These are phyloP conservation scores for Botrytis fabae DNA, from an alignment of 2,329 filamentous ascomycete genomes.

Conservation along the genomic window DNA sequence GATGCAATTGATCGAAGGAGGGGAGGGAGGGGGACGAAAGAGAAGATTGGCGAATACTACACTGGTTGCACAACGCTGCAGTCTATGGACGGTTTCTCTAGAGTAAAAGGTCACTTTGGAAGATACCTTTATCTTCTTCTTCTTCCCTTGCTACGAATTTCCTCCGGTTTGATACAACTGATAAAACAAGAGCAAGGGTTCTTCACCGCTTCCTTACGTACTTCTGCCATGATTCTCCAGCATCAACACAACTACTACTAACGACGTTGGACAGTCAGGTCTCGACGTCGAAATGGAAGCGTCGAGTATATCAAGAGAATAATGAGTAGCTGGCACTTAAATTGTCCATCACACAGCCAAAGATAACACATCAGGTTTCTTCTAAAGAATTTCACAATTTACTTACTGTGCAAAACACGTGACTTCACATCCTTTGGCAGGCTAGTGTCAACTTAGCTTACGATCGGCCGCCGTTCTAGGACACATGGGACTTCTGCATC, in stretches of 20 bases:
- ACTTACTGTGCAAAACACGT: not conserved
- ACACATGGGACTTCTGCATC: slow-evolving; percentile 18
- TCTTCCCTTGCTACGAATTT: not conserved
- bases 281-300: not conserved
- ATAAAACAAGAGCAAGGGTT: not conserved
- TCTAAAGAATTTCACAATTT: too few relatives aligned
- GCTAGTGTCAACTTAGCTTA: slow-evolving; percentile 7
- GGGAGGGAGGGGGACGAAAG: not conserved
- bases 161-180: not conserved
- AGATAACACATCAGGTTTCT: not conserved
- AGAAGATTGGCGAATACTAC: slow-evolving; percentile 7
- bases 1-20: not conserved
- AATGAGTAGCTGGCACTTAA: too few relatives aligned
- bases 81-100: not conserved
- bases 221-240: not conserved
- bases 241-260: not conserved
- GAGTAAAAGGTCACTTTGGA: not conserved
- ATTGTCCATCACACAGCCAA: not conserved
- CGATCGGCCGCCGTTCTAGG: slow-evolving; percentile 17
- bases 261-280: not conserved
- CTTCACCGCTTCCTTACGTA: slow-evolving; percentile 11
- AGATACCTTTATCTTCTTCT: not conserved
- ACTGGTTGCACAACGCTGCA: not conserved
- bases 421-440: not conserved
- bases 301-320: too few relatives aligned